These are phyloP conservation scores for Cryptococcus sp. DNA, from an alignment of 1,284 basidiomycete genomes.

Conservation along the genomic window DNA sequence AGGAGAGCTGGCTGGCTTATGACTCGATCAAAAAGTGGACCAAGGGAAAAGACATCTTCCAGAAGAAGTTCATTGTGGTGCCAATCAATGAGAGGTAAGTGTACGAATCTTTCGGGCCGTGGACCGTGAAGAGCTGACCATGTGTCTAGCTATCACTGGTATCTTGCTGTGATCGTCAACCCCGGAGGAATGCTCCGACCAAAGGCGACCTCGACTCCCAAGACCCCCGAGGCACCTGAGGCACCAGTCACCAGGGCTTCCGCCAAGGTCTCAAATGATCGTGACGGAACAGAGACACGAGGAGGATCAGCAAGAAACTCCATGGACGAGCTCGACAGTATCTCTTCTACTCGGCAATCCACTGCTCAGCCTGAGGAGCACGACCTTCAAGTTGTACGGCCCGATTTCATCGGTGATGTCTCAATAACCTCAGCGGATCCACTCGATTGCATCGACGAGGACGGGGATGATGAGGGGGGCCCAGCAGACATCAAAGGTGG, in stretches of 20 bases:
- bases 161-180: slow-evolving; percentile 87
- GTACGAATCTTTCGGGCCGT: neutral
- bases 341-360: too few relatives aligned
- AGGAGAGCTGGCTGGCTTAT: slow-evolving; percentile 62
- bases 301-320: neutral
- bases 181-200: slow-evolving; percentile 62
- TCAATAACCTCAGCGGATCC: slow-evolving; percentile 23
- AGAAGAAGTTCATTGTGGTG: slow-evolving; percentile 87
- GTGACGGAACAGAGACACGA: neutral
- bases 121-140: neutral
- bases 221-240: too few relatives aligned
- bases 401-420: neutral
- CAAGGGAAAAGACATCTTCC: slow-evolving; percentile 74
- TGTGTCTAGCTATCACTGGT: slow-evolving; percentile 82
- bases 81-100: slow-evolving; percentile 94
- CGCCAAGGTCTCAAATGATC: too few relatives aligned
- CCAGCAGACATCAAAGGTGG: slow-evolving; percentile 10
- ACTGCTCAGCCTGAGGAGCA: neutral
- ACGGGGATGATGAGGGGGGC: slow-evolving; percentile 28
- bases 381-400: neutral
- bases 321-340: neutral
- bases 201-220: neutral
- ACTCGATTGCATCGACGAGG: slow-evolving; percentile 19
- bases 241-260: too few relatives aligned
- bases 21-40: slow-evolving; percentile 93